These are phyloP conservation scores for Eutrema heterophyllum DNA, from an alignment of 345 rosid species.

Conservation along the genomic window DNA sequence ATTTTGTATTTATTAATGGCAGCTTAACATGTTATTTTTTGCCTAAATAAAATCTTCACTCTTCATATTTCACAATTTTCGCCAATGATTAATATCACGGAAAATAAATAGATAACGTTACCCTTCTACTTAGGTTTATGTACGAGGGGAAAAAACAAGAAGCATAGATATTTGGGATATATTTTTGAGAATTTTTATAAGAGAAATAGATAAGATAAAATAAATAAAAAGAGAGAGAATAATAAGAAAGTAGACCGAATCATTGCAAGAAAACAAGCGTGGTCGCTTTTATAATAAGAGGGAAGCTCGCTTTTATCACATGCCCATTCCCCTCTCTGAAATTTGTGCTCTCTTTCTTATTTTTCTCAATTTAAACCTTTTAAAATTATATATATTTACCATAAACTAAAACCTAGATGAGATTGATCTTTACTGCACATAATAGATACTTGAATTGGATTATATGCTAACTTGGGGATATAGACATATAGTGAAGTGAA, in stretches of 20 bases:
- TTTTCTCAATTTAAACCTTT: conserved; percentile 8
- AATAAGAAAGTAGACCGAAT: conserved; percentile 62
- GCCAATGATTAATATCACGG: not conserved
- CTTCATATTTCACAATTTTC: not conserved
- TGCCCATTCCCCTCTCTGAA: conserved; percentile 35
- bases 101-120: not conserved
- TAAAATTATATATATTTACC: not conserved
- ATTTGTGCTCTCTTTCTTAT: conserved; percentile 23
- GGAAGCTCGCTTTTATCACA: conserved; percentile 78
- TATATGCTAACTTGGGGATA: not conserved
- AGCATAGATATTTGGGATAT: not conserved
- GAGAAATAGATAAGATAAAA: conserved; percentile 12
- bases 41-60: not conserved
- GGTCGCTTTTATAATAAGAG: conserved; percentile 66
- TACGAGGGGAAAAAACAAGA: not conserved
- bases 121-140: not conserved
- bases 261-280: conserved; percentile 88
- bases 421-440: not conserved
- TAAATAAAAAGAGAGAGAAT: conserved; percentile 21
- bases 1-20: too few relatives aligned
- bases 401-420: not conserved
- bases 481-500: not conserved
- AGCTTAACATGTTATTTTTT: not conserved
- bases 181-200: not conserved
- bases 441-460: not conserved